Conservation (phyloP, 2,329 filamentous ascomycete species). For the Curvularia verruculosa region DNA sequence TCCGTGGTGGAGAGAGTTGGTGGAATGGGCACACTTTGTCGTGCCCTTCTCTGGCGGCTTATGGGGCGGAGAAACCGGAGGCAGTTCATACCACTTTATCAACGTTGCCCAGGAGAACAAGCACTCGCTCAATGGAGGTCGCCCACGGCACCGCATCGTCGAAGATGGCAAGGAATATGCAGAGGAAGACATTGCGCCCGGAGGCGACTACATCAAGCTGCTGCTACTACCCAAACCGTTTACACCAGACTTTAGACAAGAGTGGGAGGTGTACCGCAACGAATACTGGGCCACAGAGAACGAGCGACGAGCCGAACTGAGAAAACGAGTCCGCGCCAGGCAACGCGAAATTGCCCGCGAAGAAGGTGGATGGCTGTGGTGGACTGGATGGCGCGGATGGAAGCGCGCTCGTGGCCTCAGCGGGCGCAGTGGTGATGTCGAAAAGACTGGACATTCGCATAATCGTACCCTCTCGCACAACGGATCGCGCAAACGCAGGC, state of each 20-base stretch:
- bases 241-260: conserved; percentile 90
- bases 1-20: conserved; percentile 78
- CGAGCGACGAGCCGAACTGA: conserved; percentile 77
- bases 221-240: conserved; percentile 93
- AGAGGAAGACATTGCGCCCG: conserved; percentile 88
- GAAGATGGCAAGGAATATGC: conserved; percentile 68
- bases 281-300: conserved; percentile 99
- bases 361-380: conserved; percentile 80
- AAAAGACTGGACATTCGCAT: conserved; percentile 35
- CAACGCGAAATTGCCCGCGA: conserved; percentile 72
- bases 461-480: conserved; percentile 26
- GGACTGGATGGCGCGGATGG: conserved; percentile 74
- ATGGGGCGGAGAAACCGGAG: conserved; percentile 57
- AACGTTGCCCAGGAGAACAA: conserved; percentile 60
- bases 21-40: conserved; percentile 76
- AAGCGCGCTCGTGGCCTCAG: conserved; percentile 42
- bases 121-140: conserved; percentile 29
- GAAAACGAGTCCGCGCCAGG: conserved; percentile 70
- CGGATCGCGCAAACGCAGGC: conserved; percentile 33
- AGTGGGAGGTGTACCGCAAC: conserved; percentile 92
- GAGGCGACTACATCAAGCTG: conserved; percentile 90
- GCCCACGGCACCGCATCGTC: conserved; percentile 47
- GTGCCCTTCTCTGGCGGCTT: conserved; percentile 67
- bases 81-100: conserved; percentile 76
- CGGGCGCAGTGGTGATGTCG: conserved; percentile 34